phyloP scores from a whole-genome alignment of 768 basidiomycete genomes.

The Lentinus tigrinus region DNA sequence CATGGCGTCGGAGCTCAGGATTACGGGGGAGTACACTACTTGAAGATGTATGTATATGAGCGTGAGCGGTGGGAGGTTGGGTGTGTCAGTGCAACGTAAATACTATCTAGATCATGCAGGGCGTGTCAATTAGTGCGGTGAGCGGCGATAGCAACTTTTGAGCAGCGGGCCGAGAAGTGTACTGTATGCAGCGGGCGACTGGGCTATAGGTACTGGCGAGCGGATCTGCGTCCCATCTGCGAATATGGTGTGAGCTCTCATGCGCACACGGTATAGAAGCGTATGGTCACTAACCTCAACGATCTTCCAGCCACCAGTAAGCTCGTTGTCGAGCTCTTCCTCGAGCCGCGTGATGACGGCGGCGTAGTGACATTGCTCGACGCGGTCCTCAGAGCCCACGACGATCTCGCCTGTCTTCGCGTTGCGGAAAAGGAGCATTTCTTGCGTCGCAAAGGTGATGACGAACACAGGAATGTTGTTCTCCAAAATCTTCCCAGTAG shows the following conservation, averaged over 20 bases:
- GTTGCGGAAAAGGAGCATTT: slow-evolving; percentile 88
- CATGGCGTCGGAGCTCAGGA: slow-evolving; percentile 1
- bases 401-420: slow-evolving; percentile 84
- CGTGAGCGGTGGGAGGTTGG: slow-evolving; percentile 7
- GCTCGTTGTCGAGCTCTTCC: slow-evolving; percentile 85
- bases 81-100: background rate
- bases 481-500: slow-evolving; percentile 86
- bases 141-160: slow-evolving; percentile 14
- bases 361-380: slow-evolving; percentile 92
- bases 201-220: slow-evolving; percentile 46
- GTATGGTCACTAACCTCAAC: slow-evolving; percentile 67
- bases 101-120: background rate
- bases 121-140: background rate
- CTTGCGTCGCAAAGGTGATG: slow-evolving; percentile 90
- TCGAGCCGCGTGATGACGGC: slow-evolving; percentile 88
- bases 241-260: slow-evolving; percentile 7
- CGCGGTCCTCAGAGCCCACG: slow-evolving; percentile 85
- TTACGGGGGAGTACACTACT: slow-evolving; percentile 9
- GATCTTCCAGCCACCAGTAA: slow-evolving; percentile 98
- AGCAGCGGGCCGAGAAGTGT: background rate
- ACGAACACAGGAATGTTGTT: slow-evolving; percentile 89
- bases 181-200: background rate
- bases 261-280: background rate
- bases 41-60: slow-evolving; percentile 3
- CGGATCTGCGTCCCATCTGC: slow-evolving; percentile 52